Conservation (phyloP, 108 stramenopile species). For the Conticribra guillardii region DNA sequence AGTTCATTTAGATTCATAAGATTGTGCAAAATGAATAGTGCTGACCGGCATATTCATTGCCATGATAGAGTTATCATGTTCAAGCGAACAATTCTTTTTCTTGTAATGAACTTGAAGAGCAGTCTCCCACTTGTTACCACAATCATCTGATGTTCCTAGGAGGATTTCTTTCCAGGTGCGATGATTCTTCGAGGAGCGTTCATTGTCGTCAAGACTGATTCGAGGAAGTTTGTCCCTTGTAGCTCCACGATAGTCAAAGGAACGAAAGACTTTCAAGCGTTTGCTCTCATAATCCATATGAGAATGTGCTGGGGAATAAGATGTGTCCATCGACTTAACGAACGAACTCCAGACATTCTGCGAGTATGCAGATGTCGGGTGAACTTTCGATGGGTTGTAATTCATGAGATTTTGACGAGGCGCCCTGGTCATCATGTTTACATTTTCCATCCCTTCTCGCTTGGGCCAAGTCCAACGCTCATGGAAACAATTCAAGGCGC, state of each 20-base stretch:
- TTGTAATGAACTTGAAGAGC: slow-evolving; percentile 18
- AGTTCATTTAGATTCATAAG: background rate
- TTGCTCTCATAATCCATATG: background rate
- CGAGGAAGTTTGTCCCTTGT: background rate
- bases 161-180: slow-evolving; percentile 21
- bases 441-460: slow-evolving; percentile 8
- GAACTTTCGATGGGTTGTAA: slow-evolving; percentile 8
- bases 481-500: background rate
- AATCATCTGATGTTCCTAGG: slow-evolving; percentile 3
- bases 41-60: slow-evolving; percentile 22
- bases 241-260: slow-evolving; percentile 8
- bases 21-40: slow-evolving; percentile 23
- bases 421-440: slow-evolving; percentile 6
- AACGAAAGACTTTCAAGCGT: slow-evolving; percentile 13
- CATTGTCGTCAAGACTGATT: background rate
- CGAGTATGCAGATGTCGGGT: slow-evolving; percentile 12
- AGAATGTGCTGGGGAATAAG: background rate
- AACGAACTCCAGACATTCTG: slow-evolving; percentile 17
- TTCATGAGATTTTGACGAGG: slow-evolving; percentile 15
- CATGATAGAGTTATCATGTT: too few species aligned
- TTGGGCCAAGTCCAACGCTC: slow-evolving; percentile 16
- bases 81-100: slow-evolving; percentile 15
- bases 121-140: slow-evolving; percentile 17
- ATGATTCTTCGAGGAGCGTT: background rate
- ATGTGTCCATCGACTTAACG: background rate